Percentiles rank a stretch among this genome's conserved stretches.
phyloP scores from a whole-genome alignment of 2,329 filamentous ascomycete species.

The Cercospora beticola region DNA sequence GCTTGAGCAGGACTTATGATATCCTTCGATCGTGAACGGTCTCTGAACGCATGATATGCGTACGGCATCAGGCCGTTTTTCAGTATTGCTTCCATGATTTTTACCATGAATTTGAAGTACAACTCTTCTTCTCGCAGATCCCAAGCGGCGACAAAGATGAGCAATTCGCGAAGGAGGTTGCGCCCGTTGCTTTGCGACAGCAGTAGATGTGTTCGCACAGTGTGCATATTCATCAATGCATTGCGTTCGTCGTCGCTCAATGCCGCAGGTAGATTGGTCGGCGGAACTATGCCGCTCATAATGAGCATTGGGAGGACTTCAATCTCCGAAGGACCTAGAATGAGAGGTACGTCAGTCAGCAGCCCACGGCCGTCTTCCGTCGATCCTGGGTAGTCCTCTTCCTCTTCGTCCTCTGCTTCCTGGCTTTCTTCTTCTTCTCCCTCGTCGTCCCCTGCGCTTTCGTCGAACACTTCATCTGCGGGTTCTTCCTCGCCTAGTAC shows the following conservation, averaged over 20 bases:
- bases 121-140: constrained; percentile 89
- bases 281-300: constrained; percentile 88
- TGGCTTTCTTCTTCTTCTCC: constrained; percentile 61
- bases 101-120: constrained; percentile 94
- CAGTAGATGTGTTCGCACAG: constrained; percentile 84
- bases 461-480: constrained; percentile 24
- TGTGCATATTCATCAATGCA: constrained; percentile 74
- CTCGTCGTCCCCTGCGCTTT: constrained; percentile 35
- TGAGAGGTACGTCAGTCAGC: constrained; percentile 89
- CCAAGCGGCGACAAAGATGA: constrained; percentile 97
- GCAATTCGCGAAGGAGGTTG: constrained; percentile 81
- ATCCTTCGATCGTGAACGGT: constrained; percentile 71
- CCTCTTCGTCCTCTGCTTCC: constrained; percentile 68
- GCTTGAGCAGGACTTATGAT: constrained; percentile 95
- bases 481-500: background rate
- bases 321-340: constrained; percentile 90
- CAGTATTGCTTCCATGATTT: constrained; percentile 91
- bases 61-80: constrained; percentile 87
- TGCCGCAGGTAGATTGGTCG: constrained; percentile 55
- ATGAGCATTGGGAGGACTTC: constrained; percentile 97
- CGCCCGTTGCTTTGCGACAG: constrained; percentile 86
- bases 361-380: constrained; percentile 74
- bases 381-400: constrained; percentile 66
- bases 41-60: constrained; percentile 85
- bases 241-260: constrained; percentile 52